A percentile compares a stretch with the other conserved stretches of the same genome.
These are phyloP conservation scores for Cyclocybe cylindracea DNA, from an alignment of 768 basidiomycete genomes.

Conservation along the genomic window DNA sequence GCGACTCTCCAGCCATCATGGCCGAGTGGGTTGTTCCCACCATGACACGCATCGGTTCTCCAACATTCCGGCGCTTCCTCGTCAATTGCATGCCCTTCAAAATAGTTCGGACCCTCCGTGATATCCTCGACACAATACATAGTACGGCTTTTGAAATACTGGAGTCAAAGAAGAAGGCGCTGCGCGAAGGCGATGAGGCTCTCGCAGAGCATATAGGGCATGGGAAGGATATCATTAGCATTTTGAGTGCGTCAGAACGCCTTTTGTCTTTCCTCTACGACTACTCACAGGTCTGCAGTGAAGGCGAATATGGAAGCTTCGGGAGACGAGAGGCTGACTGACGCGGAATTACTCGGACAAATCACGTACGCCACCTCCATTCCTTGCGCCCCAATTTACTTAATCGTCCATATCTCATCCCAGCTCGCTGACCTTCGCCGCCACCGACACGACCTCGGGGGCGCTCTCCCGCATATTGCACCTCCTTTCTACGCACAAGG, in stretches of 20 bases:
- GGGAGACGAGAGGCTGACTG: slow-evolving; percentile 31
- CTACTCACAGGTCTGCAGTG: slow-evolving; percentile 23
- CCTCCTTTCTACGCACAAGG: slow-evolving; percentile 32
- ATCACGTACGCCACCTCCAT: slow-evolving; percentile 24
- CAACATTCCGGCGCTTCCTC: slow-evolving; percentile 31
- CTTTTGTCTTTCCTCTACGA: neutral
- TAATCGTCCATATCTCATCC: neutral
- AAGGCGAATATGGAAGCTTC: slow-evolving; percentile 35
- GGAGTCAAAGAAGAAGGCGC: slow-evolving; percentile 33
- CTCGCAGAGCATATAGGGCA: slow-evolving; percentile 30
- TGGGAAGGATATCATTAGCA: slow-evolving; percentile 47
- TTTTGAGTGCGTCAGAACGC: slow-evolving; percentile 35
- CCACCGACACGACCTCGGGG: slow-evolving; percentile 43
- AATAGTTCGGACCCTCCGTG: slow-evolving; percentile 29
- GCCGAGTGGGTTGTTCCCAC: slow-evolving; percentile 8
- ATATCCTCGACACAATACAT: slow-evolving; percentile 36
- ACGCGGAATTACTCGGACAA: slow-evolving; percentile 37
- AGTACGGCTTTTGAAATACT: slow-evolving; percentile 36
- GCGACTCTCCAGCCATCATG: neutral
- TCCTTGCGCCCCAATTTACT: neutral
- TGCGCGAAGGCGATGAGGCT: slow-evolving; percentile 33
- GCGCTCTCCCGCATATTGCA: slow-evolving; percentile 34
- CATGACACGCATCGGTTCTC: slow-evolving; percentile 23
- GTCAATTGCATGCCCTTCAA: slow-evolving; percentile 33
- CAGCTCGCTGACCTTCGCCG: slow-evolving; percentile 40